Evolutionary conservation across 176 grass and related monocot species (phyloP).

Genomic region (Elymus sibiricus): DNA sequence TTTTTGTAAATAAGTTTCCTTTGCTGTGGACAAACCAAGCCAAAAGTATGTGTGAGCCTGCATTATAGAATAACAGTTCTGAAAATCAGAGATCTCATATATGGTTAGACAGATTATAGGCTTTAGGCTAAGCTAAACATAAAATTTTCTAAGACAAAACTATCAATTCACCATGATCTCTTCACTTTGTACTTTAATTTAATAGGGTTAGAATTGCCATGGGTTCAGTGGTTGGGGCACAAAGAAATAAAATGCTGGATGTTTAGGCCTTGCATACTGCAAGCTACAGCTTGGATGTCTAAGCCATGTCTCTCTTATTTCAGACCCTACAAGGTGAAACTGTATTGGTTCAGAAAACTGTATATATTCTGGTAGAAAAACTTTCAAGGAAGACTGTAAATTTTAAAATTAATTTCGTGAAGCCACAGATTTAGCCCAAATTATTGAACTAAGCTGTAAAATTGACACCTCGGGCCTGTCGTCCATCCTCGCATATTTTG

Average conservation of each 20-base stretch:
- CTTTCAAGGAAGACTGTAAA: background rate
- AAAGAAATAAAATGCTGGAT: background rate
- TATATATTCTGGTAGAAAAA: background rate
- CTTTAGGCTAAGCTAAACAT: background rate
- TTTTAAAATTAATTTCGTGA: background rate
- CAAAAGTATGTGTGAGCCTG: background rate
- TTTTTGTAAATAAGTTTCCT: too few relatives aligned
- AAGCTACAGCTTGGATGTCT: too few relatives aligned
- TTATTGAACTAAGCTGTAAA: background rate
- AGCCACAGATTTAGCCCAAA: background rate
- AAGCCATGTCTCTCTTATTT: background rate
- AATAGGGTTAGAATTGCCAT: background rate
- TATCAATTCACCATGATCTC: background rate
- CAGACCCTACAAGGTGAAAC: background rate
- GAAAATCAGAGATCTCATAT: background rate
- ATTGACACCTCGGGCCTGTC: background rate
- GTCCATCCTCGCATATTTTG: background rate
- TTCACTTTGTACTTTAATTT: background rate
- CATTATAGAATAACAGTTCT: background rate
- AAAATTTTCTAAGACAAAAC: background rate
- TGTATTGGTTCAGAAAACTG: background rate
- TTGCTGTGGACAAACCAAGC: background rate
- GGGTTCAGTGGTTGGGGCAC: background rate
- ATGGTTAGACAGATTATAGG: background rate
- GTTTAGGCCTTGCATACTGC: background rate